phyloP scores from a whole-genome alignment of 2,329 filamentous ascomycete species.

The Arthrobotrys musiformis region DNA sequence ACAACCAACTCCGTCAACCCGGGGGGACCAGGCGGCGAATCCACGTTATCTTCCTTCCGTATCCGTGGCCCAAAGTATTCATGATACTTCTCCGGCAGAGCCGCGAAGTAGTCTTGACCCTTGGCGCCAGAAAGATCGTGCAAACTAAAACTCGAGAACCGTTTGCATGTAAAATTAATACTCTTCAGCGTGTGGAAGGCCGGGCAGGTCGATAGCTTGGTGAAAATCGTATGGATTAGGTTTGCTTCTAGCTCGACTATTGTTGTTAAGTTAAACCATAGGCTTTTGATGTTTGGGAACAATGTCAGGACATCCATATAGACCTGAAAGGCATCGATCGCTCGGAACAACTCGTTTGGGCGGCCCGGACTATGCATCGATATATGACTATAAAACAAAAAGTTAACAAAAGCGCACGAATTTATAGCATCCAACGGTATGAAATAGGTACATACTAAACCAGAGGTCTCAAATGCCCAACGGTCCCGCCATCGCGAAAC shows the following conservation, averaged over 20 bases:
- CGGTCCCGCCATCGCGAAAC: background rate
- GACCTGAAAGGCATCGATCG: background rate
- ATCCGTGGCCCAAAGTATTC: background rate
- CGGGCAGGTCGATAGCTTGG: background rate
- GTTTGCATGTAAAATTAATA: background rate
- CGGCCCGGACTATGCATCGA: background rate
- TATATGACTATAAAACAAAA: background rate
- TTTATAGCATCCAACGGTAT: background rate
- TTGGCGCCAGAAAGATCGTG: background rate
- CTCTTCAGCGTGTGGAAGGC: conserved; percentile 6
- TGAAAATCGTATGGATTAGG: conserved; percentile 7
- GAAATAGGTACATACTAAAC: background rate
- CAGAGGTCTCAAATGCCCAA: background rate
- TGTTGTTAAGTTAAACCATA: background rate
- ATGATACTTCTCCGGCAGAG: background rate
- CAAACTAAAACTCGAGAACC: background rate
- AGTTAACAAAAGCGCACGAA: background rate
- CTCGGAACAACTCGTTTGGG: background rate
- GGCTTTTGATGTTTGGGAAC: conserved; percentile 9
- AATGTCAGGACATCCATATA: background rate
- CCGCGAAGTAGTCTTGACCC: background rate
- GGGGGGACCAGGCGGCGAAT: background rate
- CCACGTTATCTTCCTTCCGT: background rate
- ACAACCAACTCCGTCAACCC: conserved; percentile 8
- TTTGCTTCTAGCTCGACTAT: conserved; percentile 4